Evolutionary conservation across 2,329 filamentous ascomycete genomes (phyloP).

Genomic region (Ophiostoma sp.): DNA sequence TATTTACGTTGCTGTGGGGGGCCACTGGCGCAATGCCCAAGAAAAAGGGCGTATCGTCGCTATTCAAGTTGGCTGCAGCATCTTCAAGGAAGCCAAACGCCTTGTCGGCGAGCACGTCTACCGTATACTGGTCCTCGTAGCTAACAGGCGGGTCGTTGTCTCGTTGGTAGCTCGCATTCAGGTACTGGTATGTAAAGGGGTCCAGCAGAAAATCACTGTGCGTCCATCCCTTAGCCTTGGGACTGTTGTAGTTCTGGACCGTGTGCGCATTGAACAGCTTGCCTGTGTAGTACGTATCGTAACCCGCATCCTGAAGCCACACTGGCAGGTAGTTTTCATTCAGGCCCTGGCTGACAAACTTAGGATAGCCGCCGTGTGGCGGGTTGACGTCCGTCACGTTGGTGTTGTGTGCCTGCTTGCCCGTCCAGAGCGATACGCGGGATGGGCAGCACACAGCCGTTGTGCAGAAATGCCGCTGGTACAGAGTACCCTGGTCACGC

Average conservation of each 20-base stretch:
- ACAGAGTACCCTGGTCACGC: conserved; percentile 51
- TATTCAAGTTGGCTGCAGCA: conserved; percentile 41
- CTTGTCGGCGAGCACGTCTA: conserved; percentile 54
- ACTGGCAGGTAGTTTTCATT: conserved; percentile 64
- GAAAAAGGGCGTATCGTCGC: not conserved
- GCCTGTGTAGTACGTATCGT: conserved; percentile 67
- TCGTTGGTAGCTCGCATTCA: conserved; percentile 55
- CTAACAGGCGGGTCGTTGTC: conserved; percentile 50
- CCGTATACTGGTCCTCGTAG: conserved; percentile 50
- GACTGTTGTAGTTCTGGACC: conserved; percentile 54
- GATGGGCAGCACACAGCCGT: conserved; percentile 63
- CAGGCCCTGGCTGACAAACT: conserved; percentile 58
- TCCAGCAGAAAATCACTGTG: conserved; percentile 53
- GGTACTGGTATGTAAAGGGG: conserved; percentile 58
- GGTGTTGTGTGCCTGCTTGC: conserved; percentile 62
- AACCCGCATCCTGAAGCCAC: conserved; percentile 64
- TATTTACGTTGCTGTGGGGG: not conserved
- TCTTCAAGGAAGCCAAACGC: conserved; percentile 57
- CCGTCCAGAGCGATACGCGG: conserved; percentile 59
- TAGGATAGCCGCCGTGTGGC: conserved; percentile 59
- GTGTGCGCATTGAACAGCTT: conserved; percentile 65
- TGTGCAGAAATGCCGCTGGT: conserved; percentile 59
- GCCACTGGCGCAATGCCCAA: not conserved
- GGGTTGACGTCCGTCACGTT: conserved; percentile 57
- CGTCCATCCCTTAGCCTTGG: conserved; percentile 55